phyloP scores from a whole-genome alignment of 176 grass and related monocot species.

The Phoenix dactylifera region DNA sequence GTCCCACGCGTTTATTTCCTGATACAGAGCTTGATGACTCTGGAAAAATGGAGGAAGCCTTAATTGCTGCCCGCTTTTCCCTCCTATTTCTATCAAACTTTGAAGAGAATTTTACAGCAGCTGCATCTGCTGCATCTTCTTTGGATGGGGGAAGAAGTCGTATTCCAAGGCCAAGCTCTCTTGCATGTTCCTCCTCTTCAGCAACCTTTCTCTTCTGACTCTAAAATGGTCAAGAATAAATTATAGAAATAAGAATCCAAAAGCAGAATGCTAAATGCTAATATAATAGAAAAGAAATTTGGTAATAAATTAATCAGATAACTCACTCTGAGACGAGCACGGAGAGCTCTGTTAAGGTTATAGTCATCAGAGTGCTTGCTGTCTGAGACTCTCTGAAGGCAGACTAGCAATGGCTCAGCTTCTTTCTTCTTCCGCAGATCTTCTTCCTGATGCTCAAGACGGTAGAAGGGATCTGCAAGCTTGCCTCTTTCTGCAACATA shows the following conservation, averaged over 20 bases:
- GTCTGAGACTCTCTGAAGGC: constrained; percentile 74
- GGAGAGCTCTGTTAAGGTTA: constrained; percentile 64
- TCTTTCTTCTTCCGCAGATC: constrained; percentile 94
- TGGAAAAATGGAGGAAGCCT: constrained; percentile 66
- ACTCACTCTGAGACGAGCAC: constrained; percentile 60
- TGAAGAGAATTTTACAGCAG: constrained; percentile 58
- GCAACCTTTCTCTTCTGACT: constrained; percentile 78
- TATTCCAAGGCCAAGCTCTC: constrained; percentile 70
- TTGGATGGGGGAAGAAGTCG: constrained; percentile 62
- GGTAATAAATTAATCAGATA: constrained; percentile 23
- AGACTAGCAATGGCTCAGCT: constrained; percentile 69
- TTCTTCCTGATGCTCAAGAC: constrained; percentile 91
- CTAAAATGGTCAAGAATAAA: constrained; percentile 40
- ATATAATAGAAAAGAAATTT: constrained; percentile 7
- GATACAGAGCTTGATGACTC: constrained; percentile 33
- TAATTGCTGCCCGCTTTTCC: constrained; percentile 79
- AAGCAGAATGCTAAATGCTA: too few species aligned
- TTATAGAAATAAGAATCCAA: constrained; percentile 25
- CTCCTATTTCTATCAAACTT: constrained; percentile 63
- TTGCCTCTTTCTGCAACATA: constrained; percentile 70
- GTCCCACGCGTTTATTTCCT: constrained; percentile 29
- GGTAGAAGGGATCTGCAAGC: constrained; percentile 83
- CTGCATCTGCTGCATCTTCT: constrained; percentile 49
- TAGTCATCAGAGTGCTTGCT: constrained; percentile 70
- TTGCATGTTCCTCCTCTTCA: constrained; percentile 54